Base-by-base conservation (phyloP, 768 basidiomycete species). In the Auriscalpium orientale region DNA sequence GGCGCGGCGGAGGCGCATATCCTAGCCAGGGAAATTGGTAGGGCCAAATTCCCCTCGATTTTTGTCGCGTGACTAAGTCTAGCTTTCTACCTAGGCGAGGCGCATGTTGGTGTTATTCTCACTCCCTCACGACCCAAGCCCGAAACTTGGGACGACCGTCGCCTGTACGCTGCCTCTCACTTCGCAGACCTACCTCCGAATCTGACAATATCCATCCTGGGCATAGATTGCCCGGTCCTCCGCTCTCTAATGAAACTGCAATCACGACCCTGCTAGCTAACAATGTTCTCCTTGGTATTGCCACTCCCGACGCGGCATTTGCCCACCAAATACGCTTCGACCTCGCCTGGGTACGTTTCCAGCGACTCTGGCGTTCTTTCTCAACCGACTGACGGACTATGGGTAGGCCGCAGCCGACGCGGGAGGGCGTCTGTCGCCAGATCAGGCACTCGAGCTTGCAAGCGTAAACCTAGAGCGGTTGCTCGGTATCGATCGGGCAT, bases 61-160 rank as follows among this genome's bases (percentile, higher is more conserved):
- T 28, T 4, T 28, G 28, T 28, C 28, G 28, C 7, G 28, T 28
- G 28, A 28, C 28, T 28, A 28, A 28, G 7, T 5, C 28, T 28
- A 28, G 4, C 28, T 28, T 28, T 28, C 28, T 5, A 28, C 4
- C 63, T 69, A 20, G 84, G 85, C 1, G 73, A 75, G 9, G 79
- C 92, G 3, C 83, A 83, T 44, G 78, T 93, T 3, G 84, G 85
- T 43, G 86, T 92, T n/a, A 78, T 94, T 28, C 71, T 93, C 22
- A 74, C 79, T 0, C 79, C 80, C 6, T 67, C 82, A 0, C 72
- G 89, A 44, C 81, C 86, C 0, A 87, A 77, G 71, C 88, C 89
- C 0, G 60, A 55, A 3, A 69, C 68, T 3, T 93, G 90, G 90
- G 82, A 89, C 53, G 66, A 74, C 45, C 74, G 79, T 48, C 72